Evolutionary conservation across 2,329 filamentous ascomycete genomes (phyloP).

Genomic region (Talaromyces funiculosus): DNA sequence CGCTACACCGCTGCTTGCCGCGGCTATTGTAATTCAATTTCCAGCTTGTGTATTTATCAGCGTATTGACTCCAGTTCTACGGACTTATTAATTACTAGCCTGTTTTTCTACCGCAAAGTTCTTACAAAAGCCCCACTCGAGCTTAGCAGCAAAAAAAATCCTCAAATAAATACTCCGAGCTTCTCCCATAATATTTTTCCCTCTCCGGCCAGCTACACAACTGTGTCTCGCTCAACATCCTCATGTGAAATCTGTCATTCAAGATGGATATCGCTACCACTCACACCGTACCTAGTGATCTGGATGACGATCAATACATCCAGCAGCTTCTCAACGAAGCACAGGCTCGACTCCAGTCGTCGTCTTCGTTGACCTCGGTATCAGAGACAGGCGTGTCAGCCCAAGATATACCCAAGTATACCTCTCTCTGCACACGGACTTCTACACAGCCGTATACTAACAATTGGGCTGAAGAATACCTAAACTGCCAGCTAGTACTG

Average conservation of each 20-base stretch:
- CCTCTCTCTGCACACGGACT: background rate
- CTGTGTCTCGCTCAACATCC: background rate
- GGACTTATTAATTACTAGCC: background rate
- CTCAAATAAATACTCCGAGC: background rate
- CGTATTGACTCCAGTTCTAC: too few relatives aligned
- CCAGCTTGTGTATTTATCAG: background rate
- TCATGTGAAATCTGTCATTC: background rate
- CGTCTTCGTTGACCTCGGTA: conserved; percentile 15
- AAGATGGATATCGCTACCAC: conserved; percentile 6
- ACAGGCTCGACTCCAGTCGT: conserved; percentile 49
- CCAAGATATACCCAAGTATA: conserved; percentile 1
- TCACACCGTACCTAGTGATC: background rate
- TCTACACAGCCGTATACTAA: background rate
- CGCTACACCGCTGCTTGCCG: background rate
- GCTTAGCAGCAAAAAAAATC: conserved; percentile 5
- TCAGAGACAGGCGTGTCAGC: conserved; percentile 12
- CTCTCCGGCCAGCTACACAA: background rate
- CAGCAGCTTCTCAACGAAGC: conserved; percentile 59
- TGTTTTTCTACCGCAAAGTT: background rate
- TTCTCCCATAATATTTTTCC: background rate
- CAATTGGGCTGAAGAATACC: conserved; percentile 40
- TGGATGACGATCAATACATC: conserved; percentile 52
- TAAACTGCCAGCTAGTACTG: conserved; percentile 43
- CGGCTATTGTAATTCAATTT: background rate
- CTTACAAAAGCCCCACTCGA: background rate